phyloP scores from a whole-genome alignment of 495 filamentous ascomycete genomes.

The Amphirosellinia nigrospora region DNA sequence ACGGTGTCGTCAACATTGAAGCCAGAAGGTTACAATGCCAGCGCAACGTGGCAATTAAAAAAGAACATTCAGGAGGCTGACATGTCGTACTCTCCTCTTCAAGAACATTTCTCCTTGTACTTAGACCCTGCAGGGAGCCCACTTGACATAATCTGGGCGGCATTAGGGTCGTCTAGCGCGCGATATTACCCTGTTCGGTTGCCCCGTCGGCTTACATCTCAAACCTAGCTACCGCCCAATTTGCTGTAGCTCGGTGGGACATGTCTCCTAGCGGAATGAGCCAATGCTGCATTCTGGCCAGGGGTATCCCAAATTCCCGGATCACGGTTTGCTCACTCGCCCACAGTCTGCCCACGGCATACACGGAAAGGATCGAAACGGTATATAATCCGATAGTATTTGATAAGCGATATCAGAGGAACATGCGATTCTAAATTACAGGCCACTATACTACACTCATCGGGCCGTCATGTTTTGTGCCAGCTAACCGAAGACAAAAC shows the following conservation, averaged over 20 bases:
- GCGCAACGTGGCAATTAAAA: not conserved
- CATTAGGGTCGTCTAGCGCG: not conserved
- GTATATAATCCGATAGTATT: not conserved
- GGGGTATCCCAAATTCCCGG: not conserved
- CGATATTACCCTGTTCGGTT: no score
- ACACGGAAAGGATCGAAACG: not conserved
- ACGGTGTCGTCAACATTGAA: not conserved
- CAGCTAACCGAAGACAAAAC: not conserved
- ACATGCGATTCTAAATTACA: not conserved
- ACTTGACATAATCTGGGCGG: conserved; percentile 6
- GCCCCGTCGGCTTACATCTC: conserved; percentile 4
- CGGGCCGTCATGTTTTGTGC: not conserved
- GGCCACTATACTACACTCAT: not conserved
- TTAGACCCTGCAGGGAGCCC: not conserved
- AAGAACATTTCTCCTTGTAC: conserved; percentile 1
- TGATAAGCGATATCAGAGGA: not conserved
- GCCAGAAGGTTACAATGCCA: not conserved
- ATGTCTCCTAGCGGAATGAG: not conserved
- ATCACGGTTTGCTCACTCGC: not conserved
- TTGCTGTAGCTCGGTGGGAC: not conserved
- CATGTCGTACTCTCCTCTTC: not conserved
- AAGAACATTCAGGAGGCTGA: conserved; percentile 18
- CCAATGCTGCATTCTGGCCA: not conserved
- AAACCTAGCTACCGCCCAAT: conserved; percentile 7
- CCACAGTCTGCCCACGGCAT: not conserved